phyloP scores from a whole-genome alignment of 78 protist genomes.

The Anaeramoeba flamelloides region DNA sequence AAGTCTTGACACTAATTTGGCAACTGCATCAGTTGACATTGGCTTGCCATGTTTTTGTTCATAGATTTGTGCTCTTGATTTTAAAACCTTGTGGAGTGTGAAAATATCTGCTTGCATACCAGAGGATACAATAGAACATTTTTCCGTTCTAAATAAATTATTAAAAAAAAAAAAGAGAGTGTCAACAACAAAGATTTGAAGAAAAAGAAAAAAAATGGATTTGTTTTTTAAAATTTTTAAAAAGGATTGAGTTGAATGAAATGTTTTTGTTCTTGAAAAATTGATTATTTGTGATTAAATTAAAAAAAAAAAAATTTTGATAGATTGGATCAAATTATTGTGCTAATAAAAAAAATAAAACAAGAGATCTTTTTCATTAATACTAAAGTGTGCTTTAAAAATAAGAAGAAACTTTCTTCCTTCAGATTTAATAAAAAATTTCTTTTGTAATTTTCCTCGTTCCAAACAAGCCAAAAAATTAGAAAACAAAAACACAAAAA shows the following conservation, averaged over 20 bases:
- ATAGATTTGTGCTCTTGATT: conserved; percentile 22
- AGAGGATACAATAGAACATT: conserved; percentile 52
- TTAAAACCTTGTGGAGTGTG: conserved; percentile 60
- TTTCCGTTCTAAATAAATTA: conserved; percentile 31
- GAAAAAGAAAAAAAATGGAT: no score
- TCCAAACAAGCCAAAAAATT: neutral
- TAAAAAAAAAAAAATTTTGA: neutral
- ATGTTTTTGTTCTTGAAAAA: no score
- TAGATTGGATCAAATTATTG: no score
- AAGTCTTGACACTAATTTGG: conserved; percentile 73
- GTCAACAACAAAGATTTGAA: neutral
- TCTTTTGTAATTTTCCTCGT: no score
- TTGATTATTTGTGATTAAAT: no score
- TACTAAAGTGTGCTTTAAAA: no score
- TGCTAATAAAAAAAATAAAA: no score
- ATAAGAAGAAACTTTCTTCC: no score
- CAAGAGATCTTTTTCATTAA: no score
- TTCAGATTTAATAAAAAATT: no score
- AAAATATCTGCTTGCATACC: conserved; percentile 81
- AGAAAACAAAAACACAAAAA: neutral
- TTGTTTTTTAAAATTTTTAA: no score
- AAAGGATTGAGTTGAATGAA: no score
- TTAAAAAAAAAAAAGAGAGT: neutral
- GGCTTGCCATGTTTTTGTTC: conserved; percentile 44
- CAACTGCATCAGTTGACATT: conserved; percentile 50